These are phyloP conservation scores for Botryotinia narcissicola DNA, from an alignment of 2,329 filamentous ascomycete species.

Conservation along the genomic window DNA sequence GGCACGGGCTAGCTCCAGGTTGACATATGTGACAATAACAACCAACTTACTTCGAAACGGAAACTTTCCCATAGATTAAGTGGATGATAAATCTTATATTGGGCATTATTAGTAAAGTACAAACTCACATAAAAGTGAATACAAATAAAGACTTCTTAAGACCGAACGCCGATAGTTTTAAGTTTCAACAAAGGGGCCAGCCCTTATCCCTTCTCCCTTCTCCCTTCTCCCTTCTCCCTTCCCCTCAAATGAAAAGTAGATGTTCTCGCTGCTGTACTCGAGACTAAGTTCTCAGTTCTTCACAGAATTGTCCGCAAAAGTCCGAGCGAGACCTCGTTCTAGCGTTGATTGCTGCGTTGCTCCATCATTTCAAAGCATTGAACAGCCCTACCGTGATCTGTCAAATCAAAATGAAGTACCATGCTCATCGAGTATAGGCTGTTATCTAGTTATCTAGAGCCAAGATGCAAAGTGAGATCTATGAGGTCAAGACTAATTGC, in stretches of 20 bases:
- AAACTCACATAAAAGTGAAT: not conserved
- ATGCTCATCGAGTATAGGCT: not conserved
- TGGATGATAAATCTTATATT: not conserved
- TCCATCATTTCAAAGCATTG: not conserved
- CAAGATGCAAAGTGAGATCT: not conserved
- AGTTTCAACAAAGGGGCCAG: not conserved
- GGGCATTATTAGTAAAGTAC: not conserved
- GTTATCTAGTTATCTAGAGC: not conserved
- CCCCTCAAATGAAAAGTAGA: not conserved
- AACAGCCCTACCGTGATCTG: conserved; percentile 7
- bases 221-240: not conserved
- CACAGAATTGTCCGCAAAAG: not conserved
- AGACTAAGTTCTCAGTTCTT: not conserved
- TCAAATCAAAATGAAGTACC: not conserved
- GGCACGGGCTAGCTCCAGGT: not conserved
- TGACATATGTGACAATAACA: not conserved
- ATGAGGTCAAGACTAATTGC: not conserved
- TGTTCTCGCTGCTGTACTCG: not conserved
- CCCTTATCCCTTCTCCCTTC: not conserved
- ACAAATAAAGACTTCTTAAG: too few species aligned
- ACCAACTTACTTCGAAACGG: not conserved
- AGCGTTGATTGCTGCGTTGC: not conserved
- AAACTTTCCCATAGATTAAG: not conserved
- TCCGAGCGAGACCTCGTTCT: not conserved
- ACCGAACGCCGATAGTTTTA: not conserved